A percentile compares a stretch with the other conserved stretches of the same genome.
Conservation (phyloP, 768 basidiomycete genomes). For the Filobasidium floriforme region DNA sequence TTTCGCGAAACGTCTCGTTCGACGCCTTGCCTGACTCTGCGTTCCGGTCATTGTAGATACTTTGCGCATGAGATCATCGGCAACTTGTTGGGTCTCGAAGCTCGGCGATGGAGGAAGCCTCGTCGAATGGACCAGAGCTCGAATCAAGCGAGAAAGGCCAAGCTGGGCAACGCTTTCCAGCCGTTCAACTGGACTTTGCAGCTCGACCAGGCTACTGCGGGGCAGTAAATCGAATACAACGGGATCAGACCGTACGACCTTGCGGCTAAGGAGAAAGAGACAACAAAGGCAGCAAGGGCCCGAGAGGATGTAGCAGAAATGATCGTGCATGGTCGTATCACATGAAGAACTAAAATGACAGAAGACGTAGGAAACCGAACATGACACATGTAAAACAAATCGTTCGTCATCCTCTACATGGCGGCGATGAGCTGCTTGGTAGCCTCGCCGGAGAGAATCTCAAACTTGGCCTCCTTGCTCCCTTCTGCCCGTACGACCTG, state of each 20-base stretch:
- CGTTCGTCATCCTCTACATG: conserved; percentile 5
- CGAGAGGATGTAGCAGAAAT: background rate
- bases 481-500: conserved; percentile 14
- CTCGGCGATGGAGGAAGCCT: conserved; percentile 76
- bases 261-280: background rate
- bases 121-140: conserved; percentile 61
- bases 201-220: conserved; percentile 16
- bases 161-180: conserved; percentile 66
- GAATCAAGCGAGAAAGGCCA: conserved; percentile 62
- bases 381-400: background rate
- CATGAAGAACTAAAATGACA: background rate
- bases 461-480: conserved; percentile 17
- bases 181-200: conserved; percentile 49
- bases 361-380: background rate
- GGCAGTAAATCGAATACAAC: background rate
- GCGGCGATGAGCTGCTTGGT: conserved; percentile 19
- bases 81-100: conserved; percentile 76
- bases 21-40: background rate
- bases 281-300: no score
- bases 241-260: background rate
- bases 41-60: conserved; percentile 53
- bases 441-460: conserved; percentile 18
- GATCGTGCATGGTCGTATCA: background rate
- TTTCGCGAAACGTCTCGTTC: background rate
- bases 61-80: conserved; percentile 95